Conservation (phyloP, 192 early-diverging fungal genomes). For the Oehlia diaphana region DNA sequence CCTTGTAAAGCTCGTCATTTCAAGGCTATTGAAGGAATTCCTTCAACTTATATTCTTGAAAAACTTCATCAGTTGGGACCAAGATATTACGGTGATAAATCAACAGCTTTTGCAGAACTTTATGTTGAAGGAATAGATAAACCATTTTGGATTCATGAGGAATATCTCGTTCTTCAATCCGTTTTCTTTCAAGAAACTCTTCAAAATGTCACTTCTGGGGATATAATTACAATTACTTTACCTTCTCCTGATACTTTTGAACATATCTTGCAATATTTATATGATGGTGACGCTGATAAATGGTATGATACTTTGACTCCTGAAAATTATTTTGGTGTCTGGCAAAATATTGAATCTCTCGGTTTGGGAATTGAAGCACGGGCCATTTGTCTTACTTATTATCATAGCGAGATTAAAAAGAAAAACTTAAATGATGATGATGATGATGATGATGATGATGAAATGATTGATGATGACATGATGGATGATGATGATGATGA, state of each 20-base stretch:
- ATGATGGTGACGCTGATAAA: constrained; percentile 21
- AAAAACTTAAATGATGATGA: neutral
- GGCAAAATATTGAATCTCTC: constrained; percentile 23
- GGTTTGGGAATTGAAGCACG: neutral
- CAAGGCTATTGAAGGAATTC: neutral
- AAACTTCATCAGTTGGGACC: constrained; percentile 26
- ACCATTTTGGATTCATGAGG: constrained; percentile 23
- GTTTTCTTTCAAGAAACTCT: constrained; percentile 26
- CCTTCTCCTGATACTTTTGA: constrained; percentile 30
- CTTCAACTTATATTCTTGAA: constrained; percentile 8
- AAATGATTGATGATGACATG: neutral
- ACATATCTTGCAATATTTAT: constrained; percentile 17
- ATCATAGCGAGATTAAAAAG: constrained; percentile 18
- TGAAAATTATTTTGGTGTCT: constrained; percentile 22
- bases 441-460: neutral
- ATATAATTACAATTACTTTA: constrained; percentile 18
- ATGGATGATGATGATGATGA: neutral
- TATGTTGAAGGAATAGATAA: constrained; percentile 17
- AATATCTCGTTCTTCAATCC: constrained; percentile 26
- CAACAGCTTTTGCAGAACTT: constrained; percentile 25
- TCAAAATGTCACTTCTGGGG: constrained; percentile 8
- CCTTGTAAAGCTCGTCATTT: neutral
- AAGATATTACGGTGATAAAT: constrained; percentile 17
- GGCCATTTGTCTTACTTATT: constrained; percentile 10
- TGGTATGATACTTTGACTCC: constrained; percentile 23